Conservation (phyloP, 108 stramenopile species). For the Pseudonitzschia delicatissima region DNA sequence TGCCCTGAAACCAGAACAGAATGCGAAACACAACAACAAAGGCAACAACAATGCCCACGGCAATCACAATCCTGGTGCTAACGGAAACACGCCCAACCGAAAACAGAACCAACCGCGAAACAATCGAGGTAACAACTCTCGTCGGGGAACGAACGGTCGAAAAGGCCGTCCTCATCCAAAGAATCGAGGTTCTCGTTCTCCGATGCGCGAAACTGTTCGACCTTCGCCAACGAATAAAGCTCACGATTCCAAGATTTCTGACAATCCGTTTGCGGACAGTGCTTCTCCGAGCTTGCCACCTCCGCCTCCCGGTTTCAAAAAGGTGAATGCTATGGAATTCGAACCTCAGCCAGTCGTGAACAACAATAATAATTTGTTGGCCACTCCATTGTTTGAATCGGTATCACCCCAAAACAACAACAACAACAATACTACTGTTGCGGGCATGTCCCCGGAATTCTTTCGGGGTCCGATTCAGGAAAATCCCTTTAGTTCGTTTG, state of each 20-base stretch:
- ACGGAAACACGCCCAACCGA: not conserved
- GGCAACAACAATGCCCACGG: not conserved
- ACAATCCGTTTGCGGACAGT: too few species aligned
- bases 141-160: not conserved
- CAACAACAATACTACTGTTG: too few species aligned
- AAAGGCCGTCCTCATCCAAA: not conserved
- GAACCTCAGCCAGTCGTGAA: not conserved
- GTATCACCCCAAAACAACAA: too few species aligned
- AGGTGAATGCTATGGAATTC: too few species aligned
- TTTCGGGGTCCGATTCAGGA: slow-evolving; percentile 25
- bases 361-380: not conserved
- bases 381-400: too few species aligned
- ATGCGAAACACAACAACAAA: not conserved
- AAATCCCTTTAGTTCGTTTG: slow-evolving; percentile 25
- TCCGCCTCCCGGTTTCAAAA: slow-evolving; percentile 8
- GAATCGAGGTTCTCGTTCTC: not conserved
- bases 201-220: not conserved
- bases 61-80: not conserved
- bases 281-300: not conserved
- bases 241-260: too few species aligned
- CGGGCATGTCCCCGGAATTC: not conserved
- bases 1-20: slow-evolving; percentile 21
- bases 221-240: not conserved
- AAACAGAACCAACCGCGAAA: not conserved
- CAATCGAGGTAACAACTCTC: not conserved